Evolutionary conservation across 2,329 filamentous ascomycete genomes (phyloP), one percentile per base, ranked within the genome.

Genomic region (Cladorrhinum sp.): DNA sequence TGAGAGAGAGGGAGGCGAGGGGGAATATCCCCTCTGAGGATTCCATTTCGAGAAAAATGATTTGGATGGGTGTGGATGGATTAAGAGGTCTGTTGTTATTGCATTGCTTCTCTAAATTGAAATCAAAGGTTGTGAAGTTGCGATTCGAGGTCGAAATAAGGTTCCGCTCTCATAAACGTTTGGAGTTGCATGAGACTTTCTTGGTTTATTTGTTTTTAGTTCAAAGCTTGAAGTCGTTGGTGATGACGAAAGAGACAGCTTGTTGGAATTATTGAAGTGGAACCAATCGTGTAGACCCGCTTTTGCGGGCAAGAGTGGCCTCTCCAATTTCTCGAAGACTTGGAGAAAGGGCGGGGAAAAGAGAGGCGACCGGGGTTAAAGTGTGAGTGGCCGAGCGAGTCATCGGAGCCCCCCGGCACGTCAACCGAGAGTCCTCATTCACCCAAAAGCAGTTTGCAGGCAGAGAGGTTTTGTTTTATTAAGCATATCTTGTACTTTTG

Each of bases 1-100:
- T 98, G 67, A 99, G 79, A 55, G 93, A 96, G 63, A 99, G 84
- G 23, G 93, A 98, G 55, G 93, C 92, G 60, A 98, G 80, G 45
- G 90, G 86, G 41, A 72, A 71, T 23, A 74, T 66, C 64, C 81
- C 77, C 68, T 76, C 74, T 45, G 41, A 45, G 41, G 41, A 45
- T 27, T 75, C 69, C 76, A 78, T 78, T 41, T 53, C 61, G 29
- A 20, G n/a, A 24, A 7, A 32, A 6, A 24, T 24, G 0, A 45
- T 36, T 1, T 3, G 18, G 20, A n/a, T n/a, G n/a, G n/a, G n/a
- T n/a, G n/a, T n/a, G n/a, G 22, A 27, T 10, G 13, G 22, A 13
- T 50, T 50, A 48, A 9, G 41, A n/a, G 41, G 41, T 5, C 20
- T 18, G 22, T 50, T n/a, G 49, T 50, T 50, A 50, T 50, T 27